Evolutionary conservation across 306 rosid species (phyloP).

Genomic region (Casuarina equisetifolia): DNA sequence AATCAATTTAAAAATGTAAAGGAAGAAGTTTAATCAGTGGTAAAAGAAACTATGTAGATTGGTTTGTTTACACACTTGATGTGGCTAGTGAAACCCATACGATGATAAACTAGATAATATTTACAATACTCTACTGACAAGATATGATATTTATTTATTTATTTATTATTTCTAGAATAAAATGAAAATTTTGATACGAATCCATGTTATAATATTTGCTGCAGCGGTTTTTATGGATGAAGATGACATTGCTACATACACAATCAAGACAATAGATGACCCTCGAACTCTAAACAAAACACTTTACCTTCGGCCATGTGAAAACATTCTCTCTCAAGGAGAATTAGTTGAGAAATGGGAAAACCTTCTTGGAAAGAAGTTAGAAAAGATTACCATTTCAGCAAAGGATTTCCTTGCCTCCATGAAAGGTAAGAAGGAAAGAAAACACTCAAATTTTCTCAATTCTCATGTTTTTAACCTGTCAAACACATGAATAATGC

Average conservation of each 20-base stretch:
- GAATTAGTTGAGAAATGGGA: constrained; percentile 79
- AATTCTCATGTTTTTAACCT: not conserved
- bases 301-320: constrained; percentile 66
- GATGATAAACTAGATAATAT: too few relatives aligned
- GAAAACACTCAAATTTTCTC: too few relatives aligned
- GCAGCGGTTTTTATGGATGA: constrained; percentile 63
- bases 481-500: not conserved
- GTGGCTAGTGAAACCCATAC: too few relatives aligned
- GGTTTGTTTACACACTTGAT: too few relatives aligned
- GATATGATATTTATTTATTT: too few relatives aligned
- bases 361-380: constrained; percentile 45
- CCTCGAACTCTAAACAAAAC: constrained; percentile 82
- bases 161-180: too few relatives aligned
- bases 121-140: too few relatives aligned
- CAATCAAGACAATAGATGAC: constrained; percentile 73
- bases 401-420: constrained; percentile 56
- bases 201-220: too few relatives aligned
- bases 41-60: too few relatives aligned
- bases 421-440: constrained; percentile 51
- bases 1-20: too few relatives aligned
- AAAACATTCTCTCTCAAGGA: constrained; percentile 66
- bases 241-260: constrained; percentile 68
- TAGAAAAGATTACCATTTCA: constrained; percentile 48
- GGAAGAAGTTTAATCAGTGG: too few relatives aligned
- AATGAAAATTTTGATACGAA: not conserved